Evolutionary conservation across 2,329 filamentous ascomycete genomes (phyloP), one percentile per base, ranked within the genome.

Genomic region (Cladophialophora chaetospira): DNA sequence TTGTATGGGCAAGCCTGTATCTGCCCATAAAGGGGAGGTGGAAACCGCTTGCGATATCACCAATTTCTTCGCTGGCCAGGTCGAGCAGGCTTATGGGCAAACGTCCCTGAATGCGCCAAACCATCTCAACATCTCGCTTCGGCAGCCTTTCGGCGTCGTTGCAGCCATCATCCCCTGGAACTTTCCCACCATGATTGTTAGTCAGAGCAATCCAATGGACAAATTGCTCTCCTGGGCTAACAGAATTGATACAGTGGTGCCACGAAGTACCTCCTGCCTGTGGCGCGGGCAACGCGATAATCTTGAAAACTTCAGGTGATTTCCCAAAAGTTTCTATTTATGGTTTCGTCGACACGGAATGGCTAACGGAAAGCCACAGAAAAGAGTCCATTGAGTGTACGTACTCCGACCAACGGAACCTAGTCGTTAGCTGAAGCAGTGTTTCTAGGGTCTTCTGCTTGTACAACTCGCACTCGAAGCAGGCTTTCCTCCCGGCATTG

Each of bases 1-100:
- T 79, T 88, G 93, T 71, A 92, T 91, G 67, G 89, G 88, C 70
- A 91, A 92, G 72, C 85, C 88, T 2, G 89, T 88, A 70, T 71
- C 76, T 2, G 81, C 84, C 11, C 81, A n/a, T 5, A 25, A 9
- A 11, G 52, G 19, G 17, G 52, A 55, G n/a, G 23, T 55, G 15
- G 52, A 55, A 17, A 35, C 36, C 11, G 52, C 23, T 4, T 28
- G 52, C 3, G 42, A 48, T 25, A 55, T 55, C 26, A 48, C 26
- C 11, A 55, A 55, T 21, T 55, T n/a, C 23, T 55, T 55, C 44
- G 23, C 52, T 3, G 52, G 52, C 11, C 52, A 40, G 21, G 44
- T 55, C 21, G 52, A 55, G 29, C 28, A 40, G 11, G 44, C 43
- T 5, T 5, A 42, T 15, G 52, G 33, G n/a, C n/a, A 38, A 38